Evolutionary conservation across 371 early-diverging fungal genomes (phyloP).

Genomic region (Syncephalastrum monosporum): DNA sequence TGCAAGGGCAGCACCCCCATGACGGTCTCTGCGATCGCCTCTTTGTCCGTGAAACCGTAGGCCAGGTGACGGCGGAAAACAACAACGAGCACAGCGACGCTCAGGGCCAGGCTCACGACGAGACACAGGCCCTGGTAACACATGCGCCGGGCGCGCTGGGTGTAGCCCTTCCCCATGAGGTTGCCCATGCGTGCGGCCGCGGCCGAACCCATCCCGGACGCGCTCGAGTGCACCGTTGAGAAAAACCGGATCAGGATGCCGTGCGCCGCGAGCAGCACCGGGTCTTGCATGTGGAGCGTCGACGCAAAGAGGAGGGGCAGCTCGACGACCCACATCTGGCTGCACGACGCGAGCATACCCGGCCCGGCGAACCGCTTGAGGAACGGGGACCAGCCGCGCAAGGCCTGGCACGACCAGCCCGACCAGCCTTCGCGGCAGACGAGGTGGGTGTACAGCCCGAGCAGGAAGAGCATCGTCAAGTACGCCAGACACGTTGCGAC

Average conservation of each 20-base stretch:
- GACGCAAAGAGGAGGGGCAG: constrained; percentile 63
- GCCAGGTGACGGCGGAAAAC: no score
- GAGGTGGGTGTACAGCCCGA: constrained; percentile 63
- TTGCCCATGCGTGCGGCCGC: no score
- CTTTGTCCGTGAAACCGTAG: no score
- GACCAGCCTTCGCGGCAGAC: constrained; percentile 67
- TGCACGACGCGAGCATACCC: constrained; percentile 56
- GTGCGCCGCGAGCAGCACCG: constrained; percentile 66
- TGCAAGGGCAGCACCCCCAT: no score
- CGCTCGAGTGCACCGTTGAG: no score
- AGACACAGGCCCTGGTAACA: no score
- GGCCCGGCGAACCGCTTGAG: constrained; percentile 52
- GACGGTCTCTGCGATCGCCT: no score
- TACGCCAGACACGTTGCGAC: constrained; percentile 67
- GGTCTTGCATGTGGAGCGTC: constrained; percentile 59
- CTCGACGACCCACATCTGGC: constrained; percentile 63
- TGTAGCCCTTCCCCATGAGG: no score
- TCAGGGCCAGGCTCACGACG: no score
- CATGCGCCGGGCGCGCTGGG: no score
- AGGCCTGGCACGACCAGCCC: constrained; percentile 69
- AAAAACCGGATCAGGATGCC: constrained; percentile 51
- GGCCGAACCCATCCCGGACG: no score
- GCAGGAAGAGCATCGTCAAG: constrained; percentile 52
- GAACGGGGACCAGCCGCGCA: constrained; percentile 49
- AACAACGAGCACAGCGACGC: no score